Percentiles rank a stretch among this genome's conserved stretches.
Conservation (phyloP, 495 filamentous ascomycete species). For the Darksidea phi region DNA sequence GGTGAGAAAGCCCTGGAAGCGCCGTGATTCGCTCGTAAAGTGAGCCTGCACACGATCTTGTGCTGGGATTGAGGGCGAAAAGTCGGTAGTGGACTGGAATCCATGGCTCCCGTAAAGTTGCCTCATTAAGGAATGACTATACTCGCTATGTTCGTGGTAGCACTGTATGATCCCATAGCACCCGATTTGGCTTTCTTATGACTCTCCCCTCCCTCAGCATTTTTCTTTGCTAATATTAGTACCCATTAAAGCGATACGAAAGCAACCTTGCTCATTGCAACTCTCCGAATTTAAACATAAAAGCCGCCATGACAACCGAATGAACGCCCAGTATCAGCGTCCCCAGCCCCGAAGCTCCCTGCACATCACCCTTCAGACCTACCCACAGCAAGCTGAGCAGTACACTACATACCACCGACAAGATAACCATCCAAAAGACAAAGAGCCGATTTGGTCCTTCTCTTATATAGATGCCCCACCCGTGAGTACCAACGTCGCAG, state of each 20-base stretch:
- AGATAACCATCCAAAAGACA: constrained; percentile 4
- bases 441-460: background rate
- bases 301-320: background rate
- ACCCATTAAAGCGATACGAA: background rate
- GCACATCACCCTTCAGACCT: background rate
- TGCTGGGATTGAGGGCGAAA: too few species aligned
- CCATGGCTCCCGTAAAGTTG: too few species aligned
- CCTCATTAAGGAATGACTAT: too few species aligned
- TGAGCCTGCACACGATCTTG: too few species aligned
- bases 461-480: constrained; percentile 1
- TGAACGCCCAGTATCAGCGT: background rate
- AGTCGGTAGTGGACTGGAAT: too few species aligned
- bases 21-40: too few species aligned
- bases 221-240: too few species aligned
- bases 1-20: too few species aligned
- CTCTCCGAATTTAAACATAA: background rate
- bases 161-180: too few species aligned
- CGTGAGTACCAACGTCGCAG: background rate
- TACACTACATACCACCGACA: background rate
- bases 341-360: constrained; percentile 1
- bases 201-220: too few species aligned
- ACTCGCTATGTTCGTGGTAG: too few species aligned
- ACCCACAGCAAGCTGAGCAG: background rate
- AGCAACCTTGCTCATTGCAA: background rate
- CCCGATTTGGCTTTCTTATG: too few species aligned